phyloP scores from a whole-genome alignment of 345 rosid genomes.

The Pistacia vera region DNA sequence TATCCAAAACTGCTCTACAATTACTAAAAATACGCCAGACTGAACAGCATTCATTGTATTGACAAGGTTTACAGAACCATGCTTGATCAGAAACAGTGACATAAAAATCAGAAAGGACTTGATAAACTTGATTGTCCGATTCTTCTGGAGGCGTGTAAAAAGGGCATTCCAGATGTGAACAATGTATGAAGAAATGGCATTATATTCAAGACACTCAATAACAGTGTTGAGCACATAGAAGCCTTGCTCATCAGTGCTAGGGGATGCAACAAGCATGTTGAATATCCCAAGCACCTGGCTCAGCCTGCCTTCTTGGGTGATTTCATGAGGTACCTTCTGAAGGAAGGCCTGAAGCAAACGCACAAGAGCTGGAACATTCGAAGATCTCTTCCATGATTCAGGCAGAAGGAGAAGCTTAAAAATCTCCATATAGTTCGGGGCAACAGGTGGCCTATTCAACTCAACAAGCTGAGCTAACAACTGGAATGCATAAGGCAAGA shows the following conservation, averaged over 20 bases:
- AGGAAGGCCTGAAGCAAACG: conserved; percentile 98
- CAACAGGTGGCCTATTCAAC: conserved; percentile 81
- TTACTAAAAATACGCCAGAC: conserved; percentile 50
- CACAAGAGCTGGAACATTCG: conserved; percentile 98
- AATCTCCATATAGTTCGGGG: conserved; percentile 81
- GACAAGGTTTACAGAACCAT: conserved; percentile 65
- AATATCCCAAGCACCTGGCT: conserved; percentile 90
- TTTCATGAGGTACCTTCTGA: conserved; percentile 84
- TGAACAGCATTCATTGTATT: conserved; percentile 86
- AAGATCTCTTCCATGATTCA: conserved; percentile 83
- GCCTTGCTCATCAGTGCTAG: conserved; percentile 93
- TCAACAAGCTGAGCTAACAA: conserved; percentile 94
- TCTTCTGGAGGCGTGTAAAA: conserved; percentile 71
- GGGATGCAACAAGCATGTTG: conserved; percentile 60
- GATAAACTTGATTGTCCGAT: conserved; percentile 62
- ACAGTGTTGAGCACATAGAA: conserved; percentile 93
- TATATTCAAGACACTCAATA: conserved; percentile 76
- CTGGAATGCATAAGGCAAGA: conserved; percentile 98
- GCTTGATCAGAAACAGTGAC: conserved; percentile 94
- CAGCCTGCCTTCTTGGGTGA: conserved; percentile 75
- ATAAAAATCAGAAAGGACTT: conserved; percentile 82
- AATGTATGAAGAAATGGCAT: conserved; percentile 61
- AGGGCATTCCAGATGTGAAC: conserved; percentile 72
- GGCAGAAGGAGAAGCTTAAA: conserved; percentile 79
- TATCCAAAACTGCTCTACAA: conserved; percentile 89